Evolutionary conservation across 805 yeast species (phyloP), one percentile per base, ranked within the genome.

Genomic region (Wickerhamiella parazyma): DNA sequence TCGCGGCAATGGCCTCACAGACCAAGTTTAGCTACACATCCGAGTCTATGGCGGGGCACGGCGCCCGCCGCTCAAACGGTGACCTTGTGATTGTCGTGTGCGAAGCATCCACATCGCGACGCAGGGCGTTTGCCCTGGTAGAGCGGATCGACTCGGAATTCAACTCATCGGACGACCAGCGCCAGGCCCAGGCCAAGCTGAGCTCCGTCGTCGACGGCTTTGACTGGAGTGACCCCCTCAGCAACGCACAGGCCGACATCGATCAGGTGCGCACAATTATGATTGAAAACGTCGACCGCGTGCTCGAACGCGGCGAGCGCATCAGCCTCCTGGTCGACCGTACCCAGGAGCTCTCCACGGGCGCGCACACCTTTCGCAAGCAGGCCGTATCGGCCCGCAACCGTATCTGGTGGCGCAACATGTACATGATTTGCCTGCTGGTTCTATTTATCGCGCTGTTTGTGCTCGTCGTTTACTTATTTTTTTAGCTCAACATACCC

Each of bases 281-380:
- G 86, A 70, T 76, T 47, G 81, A 78, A 48, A 81, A 80, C 54
- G 76, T 80, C 43, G 84, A 77, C 52, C 69, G 75, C 55, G 70
- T 85, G 20, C 64, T 84, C 51, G 76, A 75, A 51, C 71, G 95
- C 41, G 94, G 93, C 17, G 94, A 84, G 54, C 71, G 81, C 42
- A 74, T 84, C 46, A 72, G 75, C 50, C 60, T 72, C 33, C 66
- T 84, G 49, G 89, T 84, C 24, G 82, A 78, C 58, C 84, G 84
- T 58, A 85, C 95, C 1, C 79, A 80, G 48, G 68, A 76, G 42
- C 69, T 84, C 59, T 81, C 77, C 50, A 69, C 72, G 33, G 73
- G 75, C 28, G 74, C 91, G 7, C 71, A 67, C 61, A 70, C 78
- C 21, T 84, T 84, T 58, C 76, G 83, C 51, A 74, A 78, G 49